These are phyloP conservation scores for Perkinsus marinus DNA, from an alignment of 169 alveolate genomes.

Conservation along the genomic window DNA sequence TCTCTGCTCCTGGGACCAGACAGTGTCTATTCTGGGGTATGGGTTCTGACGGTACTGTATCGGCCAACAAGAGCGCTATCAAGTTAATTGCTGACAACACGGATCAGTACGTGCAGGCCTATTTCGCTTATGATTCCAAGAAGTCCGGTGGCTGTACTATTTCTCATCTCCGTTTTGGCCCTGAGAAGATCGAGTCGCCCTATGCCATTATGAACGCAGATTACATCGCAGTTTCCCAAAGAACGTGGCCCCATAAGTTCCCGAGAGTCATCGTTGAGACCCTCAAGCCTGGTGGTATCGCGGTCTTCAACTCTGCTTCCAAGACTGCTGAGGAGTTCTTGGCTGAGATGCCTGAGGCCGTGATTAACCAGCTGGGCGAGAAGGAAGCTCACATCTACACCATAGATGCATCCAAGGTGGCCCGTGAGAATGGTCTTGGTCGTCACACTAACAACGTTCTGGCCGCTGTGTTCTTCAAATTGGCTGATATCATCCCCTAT, in stretches of 20 bases:
- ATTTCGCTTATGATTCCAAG: conserved; percentile 42
- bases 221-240: conserved; percentile 44
- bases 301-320: conserved; percentile 42
- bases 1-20: conserved; percentile 25
- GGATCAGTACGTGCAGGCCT: conserved; percentile 35
- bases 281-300: conserved; percentile 30
- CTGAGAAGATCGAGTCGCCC: conserved; percentile 35
- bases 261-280: neutral
- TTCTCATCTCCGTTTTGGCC: conserved; percentile 44
- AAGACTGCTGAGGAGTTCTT: conserved; percentile 11
- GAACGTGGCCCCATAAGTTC: conserved; percentile 10
- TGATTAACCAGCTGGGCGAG: conserved; percentile 12
- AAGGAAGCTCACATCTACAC: conserved; percentile 25
- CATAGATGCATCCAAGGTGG: conserved; percentile 37
- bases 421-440: conserved; percentile 30
- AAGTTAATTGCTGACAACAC: conserved; percentile 41
- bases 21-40: conserved; percentile 45
- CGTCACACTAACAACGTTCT: conserved; percentile 35
- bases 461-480: conserved; percentile 28
- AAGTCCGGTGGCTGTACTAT: conserved; percentile 46
- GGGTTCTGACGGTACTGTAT: conserved; percentile 44
- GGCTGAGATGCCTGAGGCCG: conserved; percentile 9
- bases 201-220: conserved; percentile 25
- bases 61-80: conserved; percentile 46
- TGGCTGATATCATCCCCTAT: conserved; percentile 31